These are phyloP conservation scores for Poronia punctata DNA, from an alignment of 495 filamentous ascomycete species.

Conservation along the genomic window DNA sequence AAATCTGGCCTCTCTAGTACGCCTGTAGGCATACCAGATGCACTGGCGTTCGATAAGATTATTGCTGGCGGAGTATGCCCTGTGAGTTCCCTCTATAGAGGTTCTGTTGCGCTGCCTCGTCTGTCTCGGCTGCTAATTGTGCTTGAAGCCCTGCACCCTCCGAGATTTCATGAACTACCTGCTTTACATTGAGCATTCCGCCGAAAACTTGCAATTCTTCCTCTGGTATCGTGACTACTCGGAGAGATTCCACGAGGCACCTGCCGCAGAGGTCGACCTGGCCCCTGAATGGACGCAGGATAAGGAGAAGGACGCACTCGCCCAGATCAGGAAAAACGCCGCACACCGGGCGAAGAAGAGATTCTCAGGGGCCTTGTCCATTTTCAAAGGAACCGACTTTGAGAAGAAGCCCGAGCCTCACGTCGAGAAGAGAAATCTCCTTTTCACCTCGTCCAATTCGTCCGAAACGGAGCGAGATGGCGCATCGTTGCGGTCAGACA, in stretches of 20 bases:
- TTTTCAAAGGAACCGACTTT: conserved; percentile 57
- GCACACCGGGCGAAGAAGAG: conserved; percentile 26
- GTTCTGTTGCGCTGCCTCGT: background rate
- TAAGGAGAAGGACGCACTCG: conserved; percentile 43
- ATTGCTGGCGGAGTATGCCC: conserved; percentile 67
- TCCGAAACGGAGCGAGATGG: conserved; percentile 12
- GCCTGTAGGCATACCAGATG: conserved; percentile 52
- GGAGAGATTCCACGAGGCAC: conserved; percentile 50
- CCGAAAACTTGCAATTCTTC: conserved; percentile 76
- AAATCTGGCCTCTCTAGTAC: conserved; percentile 14
- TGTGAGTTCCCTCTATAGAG: conserved; percentile 45
- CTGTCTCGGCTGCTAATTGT: background rate
- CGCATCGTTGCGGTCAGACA: conserved; percentile 14
- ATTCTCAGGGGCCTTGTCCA: conserved; percentile 11
- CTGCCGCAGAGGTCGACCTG: conserved; percentile 45
- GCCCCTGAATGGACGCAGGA: conserved; percentile 54
- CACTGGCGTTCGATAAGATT: conserved; percentile 65
- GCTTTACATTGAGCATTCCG: conserved; percentile 62
- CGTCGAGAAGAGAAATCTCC: conserved; percentile 41
- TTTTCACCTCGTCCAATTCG: conserved; percentile 49
- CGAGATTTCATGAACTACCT: conserved; percentile 80
- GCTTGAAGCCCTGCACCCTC: conserved; percentile 58
- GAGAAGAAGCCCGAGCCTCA: conserved; percentile 26
- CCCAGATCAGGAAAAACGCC: conserved; percentile 33
- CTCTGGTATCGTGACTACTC: conserved; percentile 66